phyloP scores from a whole-genome alignment of 768 basidiomycete species.

The Mycena belliarum region DNA sequence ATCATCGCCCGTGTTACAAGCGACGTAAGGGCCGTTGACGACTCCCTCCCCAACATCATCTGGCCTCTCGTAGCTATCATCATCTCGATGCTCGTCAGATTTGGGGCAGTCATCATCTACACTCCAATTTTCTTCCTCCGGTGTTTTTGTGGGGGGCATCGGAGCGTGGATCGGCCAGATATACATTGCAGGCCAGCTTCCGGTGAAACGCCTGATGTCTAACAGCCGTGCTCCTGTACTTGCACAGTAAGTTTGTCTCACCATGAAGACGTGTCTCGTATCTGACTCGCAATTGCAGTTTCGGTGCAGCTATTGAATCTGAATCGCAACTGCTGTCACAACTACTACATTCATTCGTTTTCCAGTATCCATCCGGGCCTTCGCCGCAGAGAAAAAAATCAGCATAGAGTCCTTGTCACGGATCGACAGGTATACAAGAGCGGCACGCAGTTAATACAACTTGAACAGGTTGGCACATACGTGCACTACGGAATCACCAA shows the following conservation, averaged over 20 bases:
- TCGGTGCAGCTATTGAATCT: no score
- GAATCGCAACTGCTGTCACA: no score
- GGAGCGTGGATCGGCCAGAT: slow-evolving; percentile 24
- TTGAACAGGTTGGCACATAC: no score
- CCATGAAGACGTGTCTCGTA: no score
- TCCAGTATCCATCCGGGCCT: slow-evolving; percentile 44
- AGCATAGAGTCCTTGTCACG: slow-evolving; percentile 34
- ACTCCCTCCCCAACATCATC: slow-evolving; percentile 34
- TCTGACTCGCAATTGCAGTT: no score
- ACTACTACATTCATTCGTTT: no score
- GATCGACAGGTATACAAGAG: slow-evolving; percentile 41
- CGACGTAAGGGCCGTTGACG: slow-evolving; percentile 39
- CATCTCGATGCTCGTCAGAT: background rate
- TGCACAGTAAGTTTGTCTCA: slow-evolving; percentile 2
- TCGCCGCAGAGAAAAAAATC: slow-evolving; percentile 43
- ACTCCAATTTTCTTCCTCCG: slow-evolving; percentile 31
- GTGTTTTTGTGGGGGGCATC: slow-evolving; percentile 24
- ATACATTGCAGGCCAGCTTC: slow-evolving; percentile 30
- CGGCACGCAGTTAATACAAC: slow-evolving; percentile 11
- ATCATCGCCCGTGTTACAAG: slow-evolving; percentile 52
- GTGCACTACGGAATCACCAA: no score
- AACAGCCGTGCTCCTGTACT: slow-evolving; percentile 28
- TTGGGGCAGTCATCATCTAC: slow-evolving; percentile 30
- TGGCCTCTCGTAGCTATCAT: no score
- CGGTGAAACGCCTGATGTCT: slow-evolving; percentile 28